These are phyloP conservation scores for Hypoxylon sp. DNA, from an alignment of 2,329 filamentous ascomycete species.

Conservation along the genomic window DNA sequence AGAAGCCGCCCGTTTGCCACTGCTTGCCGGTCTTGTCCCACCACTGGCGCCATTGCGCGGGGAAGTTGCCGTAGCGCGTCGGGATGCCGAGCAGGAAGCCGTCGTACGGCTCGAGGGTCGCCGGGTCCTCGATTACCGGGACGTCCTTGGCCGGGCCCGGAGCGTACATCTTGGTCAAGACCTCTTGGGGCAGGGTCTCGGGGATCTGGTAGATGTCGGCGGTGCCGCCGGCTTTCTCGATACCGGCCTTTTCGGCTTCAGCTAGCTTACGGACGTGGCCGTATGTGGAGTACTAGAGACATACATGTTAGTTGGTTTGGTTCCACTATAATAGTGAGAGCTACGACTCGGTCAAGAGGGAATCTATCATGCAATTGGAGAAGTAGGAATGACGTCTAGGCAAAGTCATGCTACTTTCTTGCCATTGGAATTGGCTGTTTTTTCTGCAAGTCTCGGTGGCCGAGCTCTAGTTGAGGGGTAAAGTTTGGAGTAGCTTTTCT, in stretches of 20 bases:
- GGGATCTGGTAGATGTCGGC: constrained; percentile 88
- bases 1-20: constrained; percentile 83
- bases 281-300: constrained; percentile 87
- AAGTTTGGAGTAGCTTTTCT: constrained; percentile 8
- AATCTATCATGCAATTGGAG: background rate
- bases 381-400: background rate
- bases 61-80: constrained; percentile 97
- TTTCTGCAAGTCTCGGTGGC: constrained; percentile 25
- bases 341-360: background rate
- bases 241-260: constrained; percentile 90
- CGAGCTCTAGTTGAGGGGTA: constrained; percentile 16
- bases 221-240: constrained; percentile 86
- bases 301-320: constrained; percentile 36
- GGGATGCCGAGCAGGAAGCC: constrained; percentile 94
- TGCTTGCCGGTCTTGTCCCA: constrained; percentile 92
- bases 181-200: constrained; percentile 89
- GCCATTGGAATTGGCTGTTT: background rate
- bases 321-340: background rate
- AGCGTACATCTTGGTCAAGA: constrained; percentile 92
- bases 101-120: constrained; percentile 81
- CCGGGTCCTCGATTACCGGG: constrained; percentile 71
- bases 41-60: constrained; percentile 93
- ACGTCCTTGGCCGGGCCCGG: constrained; percentile 80
- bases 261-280: constrained; percentile 89
- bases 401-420: constrained; percentile 1